phyloP scores from a whole-genome alignment of 1,284 basidiomycete genomes.

The Fomitopsis pinicola region DNA sequence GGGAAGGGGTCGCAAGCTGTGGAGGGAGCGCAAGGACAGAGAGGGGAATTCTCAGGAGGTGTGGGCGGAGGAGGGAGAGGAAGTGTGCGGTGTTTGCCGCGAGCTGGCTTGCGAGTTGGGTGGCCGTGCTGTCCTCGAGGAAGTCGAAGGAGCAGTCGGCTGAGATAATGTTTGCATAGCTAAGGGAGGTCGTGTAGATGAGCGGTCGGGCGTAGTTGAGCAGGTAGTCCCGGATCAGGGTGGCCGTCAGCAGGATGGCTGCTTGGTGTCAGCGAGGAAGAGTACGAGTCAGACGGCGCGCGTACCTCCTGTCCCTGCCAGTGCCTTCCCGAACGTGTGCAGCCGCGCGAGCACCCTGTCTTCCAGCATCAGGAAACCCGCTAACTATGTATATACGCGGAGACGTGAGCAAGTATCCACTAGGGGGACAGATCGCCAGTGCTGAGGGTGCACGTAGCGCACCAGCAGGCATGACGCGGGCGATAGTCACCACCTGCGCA shows the following conservation, averaged over 20 bases:
- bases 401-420: too few relatives aligned
- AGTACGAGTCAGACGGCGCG: constrained; percentile 5
- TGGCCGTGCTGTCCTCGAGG: constrained; percentile 63
- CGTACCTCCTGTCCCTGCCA: constrained; percentile 77
- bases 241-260: constrained; percentile 80
- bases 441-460: too few relatives aligned
- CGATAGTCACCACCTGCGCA: too few relatives aligned
- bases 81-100: constrained; percentile 37
- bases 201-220: constrained; percentile 92
- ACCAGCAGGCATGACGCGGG: too few relatives aligned
- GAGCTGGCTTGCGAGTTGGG: constrained; percentile 39
- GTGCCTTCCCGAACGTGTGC: constrained; percentile 69
- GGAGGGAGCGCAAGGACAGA: constrained; percentile 39
- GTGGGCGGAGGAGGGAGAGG: constrained; percentile 30
- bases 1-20: constrained; percentile 27
- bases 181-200: constrained; percentile 85
- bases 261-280: background rate
- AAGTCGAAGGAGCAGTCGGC: constrained; percentile 77
- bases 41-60: constrained; percentile 35
- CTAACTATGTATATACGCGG: too few relatives aligned
- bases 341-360: constrained; percentile 57
- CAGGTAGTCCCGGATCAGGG: constrained; percentile 76
- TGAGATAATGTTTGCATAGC: constrained; percentile 71
- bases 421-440: too few relatives aligned
- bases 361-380: too few relatives aligned